Evolutionary conservation across 2,329 filamentous ascomycete species (phyloP).

Genomic region (Aurifilum marmelostoma): DNA sequence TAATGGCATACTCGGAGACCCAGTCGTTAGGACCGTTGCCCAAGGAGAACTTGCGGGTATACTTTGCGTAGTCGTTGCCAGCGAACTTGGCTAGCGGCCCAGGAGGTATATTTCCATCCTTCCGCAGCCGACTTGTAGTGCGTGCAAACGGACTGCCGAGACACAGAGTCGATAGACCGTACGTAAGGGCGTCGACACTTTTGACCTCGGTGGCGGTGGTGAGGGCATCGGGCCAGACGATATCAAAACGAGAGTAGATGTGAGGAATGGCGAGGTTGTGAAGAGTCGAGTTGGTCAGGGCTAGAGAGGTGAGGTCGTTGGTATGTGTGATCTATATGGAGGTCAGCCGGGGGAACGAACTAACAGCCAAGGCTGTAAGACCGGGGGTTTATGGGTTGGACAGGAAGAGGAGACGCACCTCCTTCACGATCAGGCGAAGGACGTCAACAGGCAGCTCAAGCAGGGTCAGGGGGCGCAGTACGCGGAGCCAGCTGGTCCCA

Average conservation of each 20-base stretch:
- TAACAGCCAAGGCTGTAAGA: not conserved
- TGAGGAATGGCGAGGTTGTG: conserved; percentile 75
- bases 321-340: conserved; percentile 70
- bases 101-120: conserved; percentile 31
- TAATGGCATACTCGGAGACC: conserved; percentile 81
- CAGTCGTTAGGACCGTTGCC: conserved; percentile 80
- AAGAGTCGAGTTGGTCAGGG: conserved; percentile 76
- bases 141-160: conserved; percentile 60
- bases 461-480: conserved; percentile 63
- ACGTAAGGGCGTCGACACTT: conserved; percentile 81
- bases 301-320: conserved; percentile 79
- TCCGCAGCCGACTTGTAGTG: conserved; percentile 41
- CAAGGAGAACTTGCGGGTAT: conserved; percentile 79
- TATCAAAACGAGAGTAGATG: conserved; percentile 85
- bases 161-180: conserved; percentile 78
- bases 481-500: conserved; percentile 64
- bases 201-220: conserved; percentile 66
- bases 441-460: conserved; percentile 80
- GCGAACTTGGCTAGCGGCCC: conserved; percentile 36
- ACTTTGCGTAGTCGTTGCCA: conserved; percentile 74
- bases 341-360: conserved; percentile 18
- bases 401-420: conserved; percentile 54
- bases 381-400: not conserved
- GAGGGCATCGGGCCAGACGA: conserved; percentile 80
- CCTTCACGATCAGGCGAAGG: conserved; percentile 76